Percentiles rank a stretch among this genome's conserved stretches.
Conservation (phyloP, 2,329 filamentous ascomycete species). For the Lizonia empirigonia region DNA sequence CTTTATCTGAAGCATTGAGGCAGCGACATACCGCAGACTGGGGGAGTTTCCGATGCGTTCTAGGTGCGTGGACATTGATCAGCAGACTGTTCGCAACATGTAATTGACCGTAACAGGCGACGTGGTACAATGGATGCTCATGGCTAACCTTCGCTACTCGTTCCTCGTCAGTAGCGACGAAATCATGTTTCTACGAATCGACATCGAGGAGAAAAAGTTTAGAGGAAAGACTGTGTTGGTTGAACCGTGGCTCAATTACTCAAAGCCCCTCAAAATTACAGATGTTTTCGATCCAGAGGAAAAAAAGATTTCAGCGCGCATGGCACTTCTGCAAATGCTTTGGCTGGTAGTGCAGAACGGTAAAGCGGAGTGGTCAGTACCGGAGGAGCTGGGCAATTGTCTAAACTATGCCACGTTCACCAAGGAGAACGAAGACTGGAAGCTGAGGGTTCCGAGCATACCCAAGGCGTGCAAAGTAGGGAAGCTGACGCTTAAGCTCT, state of each 20-base stretch:
- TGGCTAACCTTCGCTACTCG: slow-evolving; percentile 20
- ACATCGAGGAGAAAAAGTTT: neutral
- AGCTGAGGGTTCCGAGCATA: neutral
- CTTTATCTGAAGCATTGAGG: slow-evolving; percentile 19
- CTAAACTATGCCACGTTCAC: slow-evolving; percentile 14
- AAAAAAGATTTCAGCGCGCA: slow-evolving; percentile 8
- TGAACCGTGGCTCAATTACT: slow-evolving; percentile 22
- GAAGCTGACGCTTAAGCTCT: neutral
- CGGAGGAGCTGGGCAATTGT: slow-evolving; percentile 12
- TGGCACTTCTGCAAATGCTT: slow-evolving; percentile 22
- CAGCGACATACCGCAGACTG: slow-evolving; percentile 13
- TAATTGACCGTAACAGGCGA: slow-evolving; percentile 19
- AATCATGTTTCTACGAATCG: slow-evolving; percentile 25
- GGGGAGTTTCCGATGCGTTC: slow-evolving; percentile 28
- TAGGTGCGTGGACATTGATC: slow-evolving; percentile 13
- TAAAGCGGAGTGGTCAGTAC: slow-evolving; percentile 6
- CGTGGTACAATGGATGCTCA: slow-evolving; percentile 27
- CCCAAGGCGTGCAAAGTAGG: neutral
- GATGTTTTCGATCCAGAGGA: slow-evolving; percentile 10
- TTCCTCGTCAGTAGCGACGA: slow-evolving; percentile 28
- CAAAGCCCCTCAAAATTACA: slow-evolving; percentile 20
- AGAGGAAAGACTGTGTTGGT: neutral
- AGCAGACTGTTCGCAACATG: neutral
- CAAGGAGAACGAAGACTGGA: slow-evolving; percentile 10
- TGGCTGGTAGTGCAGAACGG: neutral